These are phyloP conservation scores for Ustulina deusta DNA, from an alignment of 2,329 filamentous ascomycete species.

Conservation along the genomic window DNA sequence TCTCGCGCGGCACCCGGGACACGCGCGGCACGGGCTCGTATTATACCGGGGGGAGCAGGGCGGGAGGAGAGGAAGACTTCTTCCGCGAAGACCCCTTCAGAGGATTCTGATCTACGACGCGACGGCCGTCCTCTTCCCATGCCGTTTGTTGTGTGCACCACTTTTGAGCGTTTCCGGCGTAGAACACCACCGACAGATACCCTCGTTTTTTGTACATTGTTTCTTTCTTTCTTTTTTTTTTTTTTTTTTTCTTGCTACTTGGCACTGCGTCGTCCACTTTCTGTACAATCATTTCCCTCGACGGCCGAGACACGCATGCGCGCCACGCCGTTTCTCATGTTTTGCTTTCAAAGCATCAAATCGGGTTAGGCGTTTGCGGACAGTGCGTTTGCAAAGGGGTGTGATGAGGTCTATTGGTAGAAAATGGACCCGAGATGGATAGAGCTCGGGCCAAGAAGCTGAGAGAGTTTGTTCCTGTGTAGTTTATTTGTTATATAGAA, in stretches of 20 bases:
- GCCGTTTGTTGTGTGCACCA: background rate
- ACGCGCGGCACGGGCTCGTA: slow-evolving; percentile 62
- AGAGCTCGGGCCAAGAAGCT: background rate
- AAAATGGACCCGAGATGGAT: background rate
- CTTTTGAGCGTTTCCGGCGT: slow-evolving; percentile 2
- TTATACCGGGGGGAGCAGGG: slow-evolving; percentile 61
- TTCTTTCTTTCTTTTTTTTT: slow-evolving; percentile 16
- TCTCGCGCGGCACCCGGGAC: slow-evolving; percentile 51
- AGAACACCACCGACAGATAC: slow-evolving; percentile 29
- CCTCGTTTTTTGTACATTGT: slow-evolving; percentile 32
- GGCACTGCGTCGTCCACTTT: background rate
- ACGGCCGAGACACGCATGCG: slow-evolving; percentile 5
- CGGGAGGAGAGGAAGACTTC: slow-evolving; percentile 66
- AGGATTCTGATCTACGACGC: slow-evolving; percentile 64
- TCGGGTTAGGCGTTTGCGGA: slow-evolving; percentile 21
- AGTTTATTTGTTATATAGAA: slow-evolving; percentile 5
- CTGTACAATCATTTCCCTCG: slow-evolving; percentile 14
- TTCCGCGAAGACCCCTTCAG: slow-evolving; percentile 71
- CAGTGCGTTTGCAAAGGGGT: slow-evolving; percentile 8
- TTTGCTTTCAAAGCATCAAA: background rate
- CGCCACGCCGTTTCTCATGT: slow-evolving; percentile 21
- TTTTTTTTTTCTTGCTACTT: slow-evolving; percentile 14
- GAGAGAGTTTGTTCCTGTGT: background rate
- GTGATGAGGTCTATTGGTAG: background rate
- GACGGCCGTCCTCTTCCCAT: slow-evolving; percentile 1